phyloP scores from a whole-genome alignment of 768 basidiomycete genomes.

The Hericium rajendrae region DNA sequence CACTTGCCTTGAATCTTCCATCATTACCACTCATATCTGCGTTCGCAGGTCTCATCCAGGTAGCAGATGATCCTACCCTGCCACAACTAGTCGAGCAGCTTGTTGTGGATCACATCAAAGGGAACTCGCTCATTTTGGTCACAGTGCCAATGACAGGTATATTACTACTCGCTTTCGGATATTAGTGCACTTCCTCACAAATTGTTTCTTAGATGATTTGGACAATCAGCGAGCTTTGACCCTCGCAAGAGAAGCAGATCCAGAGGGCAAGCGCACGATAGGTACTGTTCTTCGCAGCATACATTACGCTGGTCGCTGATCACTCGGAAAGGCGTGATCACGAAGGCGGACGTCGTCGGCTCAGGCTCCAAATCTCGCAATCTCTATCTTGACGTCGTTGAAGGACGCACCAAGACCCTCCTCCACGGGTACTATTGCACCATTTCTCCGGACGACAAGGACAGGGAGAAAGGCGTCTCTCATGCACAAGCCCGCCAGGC shows the following conservation, averaged over 20 bases:
- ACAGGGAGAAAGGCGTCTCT: slow-evolving; percentile 23
- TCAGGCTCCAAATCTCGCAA: slow-evolving; percentile 22
- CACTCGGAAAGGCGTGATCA: slow-evolving; percentile 35
- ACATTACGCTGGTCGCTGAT: background rate
- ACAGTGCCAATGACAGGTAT: slow-evolving; percentile 45
- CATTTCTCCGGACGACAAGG: slow-evolving; percentile 29
- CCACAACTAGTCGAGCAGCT: slow-evolving; percentile 39
- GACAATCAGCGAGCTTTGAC: slow-evolving; percentile 47
- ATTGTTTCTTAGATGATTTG: slow-evolving; percentile 35
- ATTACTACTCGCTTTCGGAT: background rate
- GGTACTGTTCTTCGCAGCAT: slow-evolving; percentile 22
- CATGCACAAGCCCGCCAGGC: slow-evolving; percentile 22
- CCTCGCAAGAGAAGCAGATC: slow-evolving; percentile 38
- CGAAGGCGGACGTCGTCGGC: slow-evolving; percentile 38
- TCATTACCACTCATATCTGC: background rate
- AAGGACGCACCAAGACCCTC: slow-evolving; percentile 28
- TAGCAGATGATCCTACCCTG: slow-evolving; percentile 30
- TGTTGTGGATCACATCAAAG: slow-evolving; percentile 37
- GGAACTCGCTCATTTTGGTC: slow-evolving; percentile 44
- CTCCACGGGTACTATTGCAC: slow-evolving; percentile 36
- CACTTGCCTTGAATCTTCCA: background rate
- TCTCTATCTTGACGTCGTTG: slow-evolving; percentile 32
- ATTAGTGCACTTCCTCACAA: background rate
- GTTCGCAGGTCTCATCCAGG: slow-evolving; percentile 38
- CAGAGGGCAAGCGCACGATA: slow-evolving; percentile 40